phyloP scores from a whole-genome alignment of 139 green algal species.

The Astrephomene gubernaculifera region DNA sequence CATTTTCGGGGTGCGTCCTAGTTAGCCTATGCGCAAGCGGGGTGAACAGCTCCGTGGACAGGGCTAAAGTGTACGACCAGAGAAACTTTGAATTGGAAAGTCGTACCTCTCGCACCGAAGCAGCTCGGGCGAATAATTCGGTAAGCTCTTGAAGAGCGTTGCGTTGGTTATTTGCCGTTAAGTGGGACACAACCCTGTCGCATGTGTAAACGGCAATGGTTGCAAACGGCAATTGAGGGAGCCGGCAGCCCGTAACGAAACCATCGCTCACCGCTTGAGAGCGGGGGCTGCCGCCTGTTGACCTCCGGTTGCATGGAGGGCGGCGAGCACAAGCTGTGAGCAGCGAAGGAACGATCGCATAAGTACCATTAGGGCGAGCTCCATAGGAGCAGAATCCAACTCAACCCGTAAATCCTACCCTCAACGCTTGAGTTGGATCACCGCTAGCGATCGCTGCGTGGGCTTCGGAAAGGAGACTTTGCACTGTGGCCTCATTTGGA shows the following conservation, averaged over 20 bases:
- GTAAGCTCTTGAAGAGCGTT: slow-evolving; percentile 31
- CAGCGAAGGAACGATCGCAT: neutral
- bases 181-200: neutral
- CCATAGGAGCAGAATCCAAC: neutral
- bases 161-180: neutral
- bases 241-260: too few relatives aligned
- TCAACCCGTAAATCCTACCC: neutral
- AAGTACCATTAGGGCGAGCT: neutral
- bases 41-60: too few relatives aligned
- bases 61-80: too few relatives aligned
- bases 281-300: slow-evolving; percentile 4
- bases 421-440: slow-evolving; percentile 8
- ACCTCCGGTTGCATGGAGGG: slow-evolving; percentile 7
- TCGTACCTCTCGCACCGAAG: neutral
- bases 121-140: neutral
- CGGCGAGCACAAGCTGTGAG: slow-evolving; percentile 9
- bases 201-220: too few relatives aligned
- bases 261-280: neutral
- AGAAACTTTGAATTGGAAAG: too few relatives aligned
- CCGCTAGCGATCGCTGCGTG: neutral
- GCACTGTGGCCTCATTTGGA: neutral
- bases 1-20: too few relatives aligned
- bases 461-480: neutral
- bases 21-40: too few relatives aligned
- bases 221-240: too few relatives aligned